phyloP scores from a whole-genome alignment of 441 rosid species.

The Rhodomyrtus psidioides region DNA sequence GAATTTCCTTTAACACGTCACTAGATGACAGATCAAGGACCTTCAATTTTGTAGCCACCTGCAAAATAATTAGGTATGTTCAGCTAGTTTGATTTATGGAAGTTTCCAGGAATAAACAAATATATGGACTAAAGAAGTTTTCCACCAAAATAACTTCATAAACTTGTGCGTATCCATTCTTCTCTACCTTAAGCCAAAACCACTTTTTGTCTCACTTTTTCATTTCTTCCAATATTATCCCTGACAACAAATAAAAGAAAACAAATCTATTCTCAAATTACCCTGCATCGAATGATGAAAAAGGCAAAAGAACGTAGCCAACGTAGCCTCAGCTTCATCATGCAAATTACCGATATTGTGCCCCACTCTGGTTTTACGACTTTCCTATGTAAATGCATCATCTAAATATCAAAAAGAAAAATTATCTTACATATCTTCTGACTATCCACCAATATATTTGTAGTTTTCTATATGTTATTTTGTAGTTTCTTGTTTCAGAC shows the following conservation, averaged over 20 bases:
- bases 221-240: neutral
- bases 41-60: neutral
- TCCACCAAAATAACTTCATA: neutral
- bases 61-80: neutral
- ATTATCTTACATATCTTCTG: too few relatives aligned
- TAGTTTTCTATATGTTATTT: too few relatives aligned
- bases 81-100: neutral
- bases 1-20: accelerated
- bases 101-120: too few relatives aligned
- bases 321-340: too few relatives aligned
- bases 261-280: neutral
- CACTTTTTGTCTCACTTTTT: neutral
- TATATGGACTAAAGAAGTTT: too few relatives aligned
- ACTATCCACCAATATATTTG: too few relatives aligned
- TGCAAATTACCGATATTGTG: too few relatives aligned
- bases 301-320: too few relatives aligned
- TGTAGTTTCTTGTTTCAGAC: too few relatives aligned
- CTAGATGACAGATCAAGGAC: accelerated
- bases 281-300: neutral
- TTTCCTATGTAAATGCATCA: too few relatives aligned
- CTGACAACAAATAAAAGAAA: neutral
- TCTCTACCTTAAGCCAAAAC: neutral
- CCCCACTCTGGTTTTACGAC: too few relatives aligned
- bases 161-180: accelerated
- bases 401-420: too few relatives aligned